Conservation (phyloP, 2,329 filamentous ascomycete genomes). For the Fusarium veterinarium region DNA sequence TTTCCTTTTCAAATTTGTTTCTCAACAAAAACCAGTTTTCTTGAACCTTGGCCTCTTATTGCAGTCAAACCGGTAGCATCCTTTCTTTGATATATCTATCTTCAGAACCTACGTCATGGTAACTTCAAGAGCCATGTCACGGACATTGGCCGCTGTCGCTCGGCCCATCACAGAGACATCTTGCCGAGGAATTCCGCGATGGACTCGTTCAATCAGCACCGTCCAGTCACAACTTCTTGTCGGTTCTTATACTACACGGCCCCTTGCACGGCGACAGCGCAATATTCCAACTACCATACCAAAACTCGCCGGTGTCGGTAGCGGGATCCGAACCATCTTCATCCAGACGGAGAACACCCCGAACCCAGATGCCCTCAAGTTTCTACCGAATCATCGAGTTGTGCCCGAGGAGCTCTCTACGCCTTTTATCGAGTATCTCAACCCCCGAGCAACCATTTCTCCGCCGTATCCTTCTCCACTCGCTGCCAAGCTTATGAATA, state of each 20-base stretch:
- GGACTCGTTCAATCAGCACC: constrained; percentile 47
- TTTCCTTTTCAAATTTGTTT: constrained; percentile 1
- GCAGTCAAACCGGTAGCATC: neutral
- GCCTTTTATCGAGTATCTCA: constrained; percentile 91
- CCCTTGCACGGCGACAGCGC: constrained; percentile 28
- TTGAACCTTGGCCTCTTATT: neutral
- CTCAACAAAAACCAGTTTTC: neutral
- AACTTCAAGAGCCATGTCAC: constrained; percentile 38
- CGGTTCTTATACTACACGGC: constrained; percentile 38
- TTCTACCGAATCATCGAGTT: constrained; percentile 89
- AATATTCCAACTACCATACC: constrained; percentile 28
- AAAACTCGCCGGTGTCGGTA: constrained; percentile 44
- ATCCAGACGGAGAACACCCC: constrained; percentile 97
- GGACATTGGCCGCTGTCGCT: constrained; percentile 41
- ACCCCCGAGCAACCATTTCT: constrained; percentile 86
- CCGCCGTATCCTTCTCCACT: constrained; percentile 92
- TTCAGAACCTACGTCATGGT: constrained; percentile 36
- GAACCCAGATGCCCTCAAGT: constrained; percentile 96
- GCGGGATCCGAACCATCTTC: constrained; percentile 81
- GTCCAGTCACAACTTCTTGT: constrained; percentile 30
- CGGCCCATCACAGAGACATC: constrained; percentile 38
- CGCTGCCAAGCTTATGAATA: constrained; percentile 88
- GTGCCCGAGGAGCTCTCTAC: constrained; percentile 79
- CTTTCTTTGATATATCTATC: neutral
- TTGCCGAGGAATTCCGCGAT: constrained; percentile 40